Evolutionary conservation across 2,329 filamentous ascomycete genomes (phyloP).

Genomic region (Cryoendolithus antarcticus): DNA sequence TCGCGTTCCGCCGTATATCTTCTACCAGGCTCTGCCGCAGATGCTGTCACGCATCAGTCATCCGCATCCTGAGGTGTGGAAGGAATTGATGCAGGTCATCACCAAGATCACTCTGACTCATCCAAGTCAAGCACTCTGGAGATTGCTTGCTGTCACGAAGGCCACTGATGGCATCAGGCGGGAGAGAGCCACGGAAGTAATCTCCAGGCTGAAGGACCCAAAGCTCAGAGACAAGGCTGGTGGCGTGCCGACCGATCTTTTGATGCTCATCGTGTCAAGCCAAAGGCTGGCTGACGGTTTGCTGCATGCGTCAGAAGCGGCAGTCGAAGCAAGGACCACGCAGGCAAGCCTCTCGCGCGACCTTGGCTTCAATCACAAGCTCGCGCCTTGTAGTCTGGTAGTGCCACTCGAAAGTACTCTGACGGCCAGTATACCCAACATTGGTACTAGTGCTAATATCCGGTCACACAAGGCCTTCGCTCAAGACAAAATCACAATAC

Average conservation of each 20-base stretch:
- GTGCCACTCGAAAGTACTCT: constrained; percentile 80
- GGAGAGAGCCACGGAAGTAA: constrained; percentile 33
- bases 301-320: constrained; percentile 66
- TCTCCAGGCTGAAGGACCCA: constrained; percentile 33
- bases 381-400: constrained; percentile 71
- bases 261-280: constrained; percentile 59
- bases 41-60: constrained; percentile 94
- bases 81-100: constrained; percentile 66
- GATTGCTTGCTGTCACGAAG: constrained; percentile 74
- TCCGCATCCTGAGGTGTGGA: constrained; percentile 64
- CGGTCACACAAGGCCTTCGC: constrained; percentile 75
- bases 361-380: constrained; percentile 71
- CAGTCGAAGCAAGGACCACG: constrained; percentile 57
- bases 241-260: constrained; percentile 47
- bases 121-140: constrained; percentile 87
- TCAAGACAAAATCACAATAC: constrained; percentile 72
- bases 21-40: constrained; percentile 77
- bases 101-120: constrained; percentile 75
- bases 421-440: constrained; percentile 63
- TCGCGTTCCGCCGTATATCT: constrained; percentile 61
- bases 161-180: constrained; percentile 61
- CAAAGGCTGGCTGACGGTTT: constrained; percentile 76
- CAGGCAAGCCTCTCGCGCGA: constrained; percentile 65
- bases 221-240: constrained; percentile 46
- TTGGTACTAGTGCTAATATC: constrained; percentile 55